Evolutionary conservation across 371 early-diverging fungal species (phyloP), one percentile per base, ranked within the genome.

Genomic region (Syncephalastrum racemosum): DNA sequence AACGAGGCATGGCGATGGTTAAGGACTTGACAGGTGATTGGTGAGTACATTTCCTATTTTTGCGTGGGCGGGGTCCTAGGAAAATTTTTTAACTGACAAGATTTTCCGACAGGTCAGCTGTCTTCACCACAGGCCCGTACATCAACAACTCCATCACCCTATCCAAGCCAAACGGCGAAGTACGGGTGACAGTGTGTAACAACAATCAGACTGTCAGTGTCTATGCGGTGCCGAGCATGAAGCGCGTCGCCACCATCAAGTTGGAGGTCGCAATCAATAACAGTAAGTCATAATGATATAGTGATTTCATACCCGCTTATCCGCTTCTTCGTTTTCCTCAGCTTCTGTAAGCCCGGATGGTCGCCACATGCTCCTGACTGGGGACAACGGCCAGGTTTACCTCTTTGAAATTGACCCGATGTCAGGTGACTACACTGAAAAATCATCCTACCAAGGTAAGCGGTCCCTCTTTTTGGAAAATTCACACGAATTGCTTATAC

Each of bases 121-220:
- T 22, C n/a, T 52, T 64, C 43, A 55, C 46, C 16, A 53, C 55
- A 8, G 64, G 64, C 18, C 51, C 59, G 25, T 59, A 56, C 20
- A 64, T 64, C 50, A 64, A 64, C 40, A 64, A 64, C 53, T 52
- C 59, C 24, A 56, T 58, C 24, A 27, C 56, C 20, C 46, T 64
- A 23, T 54, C 59, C 46, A 47, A 31, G 36, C 14, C 27, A 27
- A 40, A 52, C n/a, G 31, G 59, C 23, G 56, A 52, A 4, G 24
- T 59, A 24, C 54, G 64, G 46, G 50, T 94, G 39, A 66, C 90
- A 18, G 84, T 94, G 16, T 90, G 94, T 74, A 96, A 93, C 71
- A 96, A 95, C 63, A 95, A 96, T 64, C 85, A 91, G 63, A 91
- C 90, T 4, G 89, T 96, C 66, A 90, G 89, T 68, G 80, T 93